Base-by-base conservation (phyloP, 2,329 filamentous ascomycete genomes). In the Cyphellophora attinorum region DNA sequence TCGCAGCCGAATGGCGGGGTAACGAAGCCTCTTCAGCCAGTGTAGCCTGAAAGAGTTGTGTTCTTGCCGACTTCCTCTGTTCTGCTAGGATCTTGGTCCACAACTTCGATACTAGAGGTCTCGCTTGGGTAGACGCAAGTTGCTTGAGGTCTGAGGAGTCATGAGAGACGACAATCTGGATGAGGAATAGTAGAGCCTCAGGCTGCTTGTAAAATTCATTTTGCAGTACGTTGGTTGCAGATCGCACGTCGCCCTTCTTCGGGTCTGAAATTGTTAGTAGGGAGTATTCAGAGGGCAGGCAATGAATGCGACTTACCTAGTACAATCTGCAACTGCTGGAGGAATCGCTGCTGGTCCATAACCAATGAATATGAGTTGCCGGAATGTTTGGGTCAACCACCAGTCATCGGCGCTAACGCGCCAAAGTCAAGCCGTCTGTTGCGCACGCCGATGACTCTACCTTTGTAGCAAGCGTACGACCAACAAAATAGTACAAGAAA, bases 131-230 rank as follows among this genome's bases (percentile, higher is more conserved):
- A 34, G 88, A 84, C 34, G 91, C 86, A 47, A 93, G 74, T 69
- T 96, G 91, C 53, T 86, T 81, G 37, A 95, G 70, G 48, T 79
- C 74, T 30, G 72, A 58, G 54, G 71, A 67, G 41, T 78, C 68
- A 60, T 94, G 81, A 39, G 81, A 84, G 51, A 85, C 81, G 49
- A 93, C 73, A 53, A 95, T 79, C 63, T 95, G 85, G 49, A 96
- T 75, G 44, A 96, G 80, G 51, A 84, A 77, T 37, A 89, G 72
- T 38, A 96, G 76, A 11, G 85, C 85, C 52, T 86, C 76, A 25
- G 89, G 81, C 49, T 85, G 76, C 52, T 77, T 79, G 68, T 93
- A 96, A 70, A 85, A 96, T 63, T 83, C 84, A 62, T 93, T 91
- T 63, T 93, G 88, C 41, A 96, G 76, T 52, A 86, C 79, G 39